Percentiles rank a stretch among this genome's conserved stretches.
phyloP scores from a whole-genome alignment of 2,329 filamentous ascomycete species.

The Lecanoromycetidae sp. region DNA sequence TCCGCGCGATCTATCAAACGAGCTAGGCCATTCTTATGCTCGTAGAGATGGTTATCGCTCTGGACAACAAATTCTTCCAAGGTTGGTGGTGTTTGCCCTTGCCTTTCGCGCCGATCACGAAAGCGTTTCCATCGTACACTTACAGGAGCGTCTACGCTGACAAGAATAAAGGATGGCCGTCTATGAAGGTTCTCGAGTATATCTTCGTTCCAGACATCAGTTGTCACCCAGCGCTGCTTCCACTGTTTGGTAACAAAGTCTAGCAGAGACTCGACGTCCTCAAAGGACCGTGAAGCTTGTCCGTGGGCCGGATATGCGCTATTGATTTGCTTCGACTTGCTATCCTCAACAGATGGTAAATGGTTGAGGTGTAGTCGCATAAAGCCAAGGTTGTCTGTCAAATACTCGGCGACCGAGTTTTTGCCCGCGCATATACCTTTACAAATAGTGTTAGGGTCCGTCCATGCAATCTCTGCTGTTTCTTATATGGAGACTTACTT shows the following conservation, averaged over 20 bases:
- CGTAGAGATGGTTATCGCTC: constrained; percentile 66
- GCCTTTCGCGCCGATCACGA: constrained; percentile 43
- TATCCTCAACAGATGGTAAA: too few species aligned
- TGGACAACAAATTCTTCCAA: constrained; percentile 49
- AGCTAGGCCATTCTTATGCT: constrained; percentile 50
- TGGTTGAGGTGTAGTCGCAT: constrained; percentile 52
- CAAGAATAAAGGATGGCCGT: constrained; percentile 82
- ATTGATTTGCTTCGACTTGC: too few species aligned
- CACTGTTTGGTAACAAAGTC: constrained; percentile 78
- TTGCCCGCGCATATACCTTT: constrained; percentile 88
- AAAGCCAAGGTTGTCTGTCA: constrained; percentile 75
- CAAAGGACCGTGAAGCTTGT: not conserved
- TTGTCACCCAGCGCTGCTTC: constrained; percentile 75
- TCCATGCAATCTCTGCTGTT: not conserved
- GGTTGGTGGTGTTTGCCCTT: constrained; percentile 38
- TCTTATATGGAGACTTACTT: constrained; percentile 25
- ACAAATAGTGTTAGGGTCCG: not conserved
- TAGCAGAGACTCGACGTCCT: constrained; percentile 53
- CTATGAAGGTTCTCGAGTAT: constrained; percentile 63
- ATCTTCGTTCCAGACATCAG: constrained; percentile 61
- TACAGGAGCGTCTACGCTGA: constrained; percentile 84
- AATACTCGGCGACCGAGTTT: constrained; percentile 74
- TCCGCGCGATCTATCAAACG: constrained; percentile 70
- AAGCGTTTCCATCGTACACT: constrained; percentile 73
- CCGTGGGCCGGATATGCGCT: not conserved